phyloP scores from a whole-genome alignment of 2,329 filamentous ascomycete genomes.

The Penicillium sp. region DNA sequence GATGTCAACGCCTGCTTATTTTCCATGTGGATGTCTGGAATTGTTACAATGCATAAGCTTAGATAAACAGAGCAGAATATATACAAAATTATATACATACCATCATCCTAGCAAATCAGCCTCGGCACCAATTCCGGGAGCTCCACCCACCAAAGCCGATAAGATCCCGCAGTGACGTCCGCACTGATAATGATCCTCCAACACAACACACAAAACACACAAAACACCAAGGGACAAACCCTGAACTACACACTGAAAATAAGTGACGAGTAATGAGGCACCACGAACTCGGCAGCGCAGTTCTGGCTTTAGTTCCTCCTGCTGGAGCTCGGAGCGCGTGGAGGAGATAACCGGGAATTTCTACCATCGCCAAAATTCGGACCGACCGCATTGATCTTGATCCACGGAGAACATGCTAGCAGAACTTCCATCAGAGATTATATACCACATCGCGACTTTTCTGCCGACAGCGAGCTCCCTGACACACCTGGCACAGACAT shows the following conservation, averaged over 20 bases:
- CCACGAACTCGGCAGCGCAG: neutral
- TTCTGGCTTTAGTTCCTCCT: neutral
- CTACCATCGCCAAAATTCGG: neutral
- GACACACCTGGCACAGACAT: constrained; percentile 43
- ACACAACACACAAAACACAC: neutral
- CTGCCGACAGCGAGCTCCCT: constrained; percentile 46
- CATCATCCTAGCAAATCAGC: too few relatives aligned
- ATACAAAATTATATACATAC: too few relatives aligned
- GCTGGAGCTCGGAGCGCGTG: neutral
- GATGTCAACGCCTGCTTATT: too few relatives aligned
- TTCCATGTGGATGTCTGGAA: too few relatives aligned
- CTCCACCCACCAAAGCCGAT: neutral
- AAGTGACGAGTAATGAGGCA: neutral
- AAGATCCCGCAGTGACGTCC: neutral
- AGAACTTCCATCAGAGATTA: constrained; percentile 40
- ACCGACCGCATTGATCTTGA: neutral
- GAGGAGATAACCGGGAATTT: neutral
- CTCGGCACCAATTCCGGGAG: too few relatives aligned
- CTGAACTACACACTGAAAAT: neutral
- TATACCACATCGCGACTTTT: constrained; percentile 38
- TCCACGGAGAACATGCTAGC: constrained; percentile 25
- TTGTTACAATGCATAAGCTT: too few relatives aligned
- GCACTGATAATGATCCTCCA: neutral
- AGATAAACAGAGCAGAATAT: too few relatives aligned
- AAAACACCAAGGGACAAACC: neutral